phyloP scores from a whole-genome alignment of 1,284 basidiomycete species.

The Moesziomyces sp. region DNA sequence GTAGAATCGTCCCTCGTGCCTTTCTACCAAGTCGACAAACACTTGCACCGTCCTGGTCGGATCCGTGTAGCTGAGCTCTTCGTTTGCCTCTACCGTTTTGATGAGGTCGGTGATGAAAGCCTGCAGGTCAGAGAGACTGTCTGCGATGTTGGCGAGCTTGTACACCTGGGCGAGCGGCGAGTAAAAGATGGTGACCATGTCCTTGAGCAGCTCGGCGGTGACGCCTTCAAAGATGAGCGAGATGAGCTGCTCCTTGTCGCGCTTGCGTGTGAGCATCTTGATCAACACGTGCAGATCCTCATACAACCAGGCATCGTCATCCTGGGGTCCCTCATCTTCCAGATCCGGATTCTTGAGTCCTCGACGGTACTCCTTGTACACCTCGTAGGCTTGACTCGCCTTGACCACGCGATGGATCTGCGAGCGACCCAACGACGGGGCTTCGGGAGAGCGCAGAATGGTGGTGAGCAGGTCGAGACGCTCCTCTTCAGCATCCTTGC shows the following conservation, averaged over 20 bases:
- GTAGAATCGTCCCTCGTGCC: constrained; percentile 96
- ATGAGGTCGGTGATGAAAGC: constrained; percentile 96
- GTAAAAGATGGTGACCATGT: constrained; percentile 99
- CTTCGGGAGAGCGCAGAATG: constrained; percentile 83
- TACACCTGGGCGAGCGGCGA: constrained; percentile 97
- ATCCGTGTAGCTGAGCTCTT: constrained; percentile 86
- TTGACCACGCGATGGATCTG: constrained; percentile 63
- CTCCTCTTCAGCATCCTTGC: constrained; percentile 72
- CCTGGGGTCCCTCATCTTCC: constrained; percentile 73
- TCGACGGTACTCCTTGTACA: constrained; percentile 59
- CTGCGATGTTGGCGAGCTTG: constrained; percentile 94
- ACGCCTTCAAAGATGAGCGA: constrained; percentile 95
- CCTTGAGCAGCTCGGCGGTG: constrained; percentile 93
- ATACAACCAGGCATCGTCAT: constrained; percentile 66
- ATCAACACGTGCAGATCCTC: constrained; percentile 65
- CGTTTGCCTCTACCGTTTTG: constrained; percentile 88
- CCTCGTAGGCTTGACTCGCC: constrained; percentile 61
- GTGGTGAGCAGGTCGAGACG: constrained; percentile 82
- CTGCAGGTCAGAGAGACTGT: constrained; percentile 90
- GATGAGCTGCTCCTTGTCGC: constrained; percentile 92
- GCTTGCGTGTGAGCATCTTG: constrained; percentile 71
- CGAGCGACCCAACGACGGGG: constrained; percentile 70
- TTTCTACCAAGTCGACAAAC: constrained; percentile 90
- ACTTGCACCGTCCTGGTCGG: constrained; percentile 87
- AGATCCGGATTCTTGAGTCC: constrained; percentile 56